Evolutionary conservation across 164 flowering plant species (phyloP), one percentile per base, ranked within the genome.

Genomic region (Piper longum): DNA sequence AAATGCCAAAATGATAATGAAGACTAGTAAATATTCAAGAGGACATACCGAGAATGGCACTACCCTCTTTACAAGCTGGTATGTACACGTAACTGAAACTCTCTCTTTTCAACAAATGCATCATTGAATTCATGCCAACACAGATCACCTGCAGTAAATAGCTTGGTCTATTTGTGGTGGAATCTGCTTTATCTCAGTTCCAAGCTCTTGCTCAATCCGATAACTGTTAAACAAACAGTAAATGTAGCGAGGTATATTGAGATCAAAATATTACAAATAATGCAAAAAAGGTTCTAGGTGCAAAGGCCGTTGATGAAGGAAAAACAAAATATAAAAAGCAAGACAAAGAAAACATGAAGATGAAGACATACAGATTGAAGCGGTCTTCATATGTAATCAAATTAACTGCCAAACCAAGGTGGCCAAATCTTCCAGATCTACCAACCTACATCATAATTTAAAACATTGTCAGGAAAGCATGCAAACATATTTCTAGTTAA

Each of bases 161-260:
- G 87, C 86, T 77, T 87, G 97, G 73, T 95, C 99, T 51, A 95
- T 91, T 63, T 89, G 93, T 0, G 99, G 96, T 63, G 99, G 99
- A 74, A 95, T 91, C 73, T 89, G 99, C 78, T 91, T 95, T 48
- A 95, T 95, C 76, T 95, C 99, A 65, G 97, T 95, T 39, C 99
- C 99, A 73, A 95, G 89, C 78, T 95, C 99, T 81, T 95, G 99
- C 72, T 95, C 99, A 68, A 91, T 95, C 84, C 93, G 83, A 74
- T 95, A 89, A 83, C 99, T 95, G 85, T 66, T 51, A 57, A 26
- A 26, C 36, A 26, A 26, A 26, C 36, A 26, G 2, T 26, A 26
- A 36, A 26, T 48, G 11, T 9, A 48, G 1, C 7, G 14, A 48
- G 9, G 11, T 48, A 9, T 8, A 48, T 12, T 5, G 52, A 48